phyloP scores from a whole-genome alignment of 2,329 filamentous ascomycete species.

The Fusarium cyanostomum region DNA sequence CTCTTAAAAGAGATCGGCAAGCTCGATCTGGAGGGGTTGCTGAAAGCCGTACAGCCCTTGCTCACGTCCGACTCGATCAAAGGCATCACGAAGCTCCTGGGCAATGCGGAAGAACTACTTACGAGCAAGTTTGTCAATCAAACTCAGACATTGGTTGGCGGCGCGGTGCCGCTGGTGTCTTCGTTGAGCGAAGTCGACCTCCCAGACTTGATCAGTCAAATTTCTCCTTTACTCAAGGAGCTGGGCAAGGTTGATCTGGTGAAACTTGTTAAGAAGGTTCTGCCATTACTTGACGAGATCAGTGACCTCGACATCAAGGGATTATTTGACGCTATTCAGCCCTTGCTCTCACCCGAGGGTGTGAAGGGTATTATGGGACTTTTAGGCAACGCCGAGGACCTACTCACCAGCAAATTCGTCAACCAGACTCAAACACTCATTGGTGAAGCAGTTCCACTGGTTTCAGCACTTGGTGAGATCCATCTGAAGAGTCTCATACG shows the following conservation, averaged over 20 bases:
- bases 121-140: constrained; percentile 43
- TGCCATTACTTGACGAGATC: constrained; percentile 45
- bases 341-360: constrained; percentile 47
- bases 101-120: constrained; percentile 44
- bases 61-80: constrained; percentile 43
- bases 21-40: constrained; percentile 45
- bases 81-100: constrained; percentile 46
- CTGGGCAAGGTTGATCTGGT: constrained; percentile 46
- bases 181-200: constrained; percentile 37
- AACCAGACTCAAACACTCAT: constrained; percentile 47
- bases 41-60: constrained; percentile 41
- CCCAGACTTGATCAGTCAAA: constrained; percentile 38
- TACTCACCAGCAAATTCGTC: constrained; percentile 46
- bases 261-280: constrained; percentile 42
- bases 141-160: constrained; percentile 42
- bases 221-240: constrained; percentile 45
- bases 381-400: constrained; percentile 48
- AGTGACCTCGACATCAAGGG: constrained; percentile 47
- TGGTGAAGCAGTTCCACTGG: constrained; percentile 49
- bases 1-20: constrained; percentile 46
- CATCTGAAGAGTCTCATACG: constrained; percentile 48
- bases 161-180: constrained; percentile 41
- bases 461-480: constrained; percentile 48
- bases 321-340: constrained; percentile 46
- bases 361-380: constrained; percentile 49